phyloP scores from a whole-genome alignment of 768 basidiomycete genomes.

The Pleurotus djamor region DNA sequence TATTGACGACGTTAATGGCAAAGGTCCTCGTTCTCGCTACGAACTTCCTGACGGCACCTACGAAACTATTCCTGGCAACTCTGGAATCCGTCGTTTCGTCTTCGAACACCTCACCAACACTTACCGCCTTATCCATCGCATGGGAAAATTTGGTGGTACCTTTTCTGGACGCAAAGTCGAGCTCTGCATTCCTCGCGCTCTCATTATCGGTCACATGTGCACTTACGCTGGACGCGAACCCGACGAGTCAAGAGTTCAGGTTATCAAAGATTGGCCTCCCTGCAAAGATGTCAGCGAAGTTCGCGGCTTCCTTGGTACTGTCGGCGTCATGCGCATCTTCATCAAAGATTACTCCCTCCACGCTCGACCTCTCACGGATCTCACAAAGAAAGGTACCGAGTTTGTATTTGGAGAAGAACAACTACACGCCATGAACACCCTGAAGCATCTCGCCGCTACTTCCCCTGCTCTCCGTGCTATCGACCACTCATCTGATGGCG shows the following conservation, averaged over 20 bases:
- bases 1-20: conserved; percentile 35
- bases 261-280: conserved; percentile 23
- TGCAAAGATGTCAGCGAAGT: conserved; percentile 18
- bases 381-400: conserved; percentile 21
- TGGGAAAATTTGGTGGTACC: conserved; percentile 32
- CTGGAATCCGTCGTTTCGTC: conserved; percentile 29
- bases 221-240: conserved; percentile 26
- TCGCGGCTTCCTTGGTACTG: conserved; percentile 25
- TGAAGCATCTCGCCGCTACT: conserved; percentile 16
- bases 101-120: conserved; percentile 35
- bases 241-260: conserved; percentile 13
- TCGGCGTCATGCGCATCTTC: conserved; percentile 18
- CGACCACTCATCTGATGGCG: conserved; percentile 20
- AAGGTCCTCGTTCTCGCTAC: conserved; percentile 29
- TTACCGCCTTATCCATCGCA: conserved; percentile 30
- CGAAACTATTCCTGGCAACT: conserved; percentile 34
- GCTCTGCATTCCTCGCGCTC: conserved; percentile 20
- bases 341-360: conserved; percentile 22
- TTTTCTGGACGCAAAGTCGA: conserved; percentile 32
- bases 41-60: conserved; percentile 18
- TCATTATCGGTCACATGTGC: conserved; percentile 35
- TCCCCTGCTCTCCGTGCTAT: conserved; percentile 22
- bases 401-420: conserved; percentile 28
- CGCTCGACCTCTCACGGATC: conserved; percentile 17
- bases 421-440: conserved; percentile 11